Base-by-base conservation (phyloP, 768 basidiomycete genomes). In the Amanita subjunquillea region DNA sequence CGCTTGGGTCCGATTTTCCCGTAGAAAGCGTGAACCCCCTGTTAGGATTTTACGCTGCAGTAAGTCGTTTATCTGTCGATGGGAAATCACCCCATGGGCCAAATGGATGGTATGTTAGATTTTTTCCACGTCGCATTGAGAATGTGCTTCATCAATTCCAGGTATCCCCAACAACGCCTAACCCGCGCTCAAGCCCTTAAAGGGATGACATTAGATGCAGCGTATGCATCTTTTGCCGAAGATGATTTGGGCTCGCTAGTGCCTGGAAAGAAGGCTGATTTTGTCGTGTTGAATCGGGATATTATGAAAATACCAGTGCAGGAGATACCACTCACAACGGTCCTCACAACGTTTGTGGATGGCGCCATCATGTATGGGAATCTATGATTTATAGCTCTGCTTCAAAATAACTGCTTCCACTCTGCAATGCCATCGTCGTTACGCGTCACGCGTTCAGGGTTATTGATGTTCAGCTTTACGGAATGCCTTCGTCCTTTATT, bases 1-100 rank as follows among this genome's bases (percentile, higher is more conserved):
- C 91, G 0, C 73, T 97, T 1, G 94, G 95, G 2, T 91, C 91
- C 2, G 94, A 97, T 65, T 96, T 97, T 66, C 95, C 95, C 0
- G 83, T 97, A 3, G 94, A 97, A 65, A 78, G 80, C 8, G 84
- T 95, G 50, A 90, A 95, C 61, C 94, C 95, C 0, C 69, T 97
- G 32, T 70, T 87, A 3, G 91, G 90, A 0, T 94, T 96, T 67
- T 91, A 93, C 58, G 92, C 95, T 4, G 91, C 91, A 0, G 76
- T 92, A 2, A 75, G 91, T 1, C 78, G 94, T 12, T 71, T 90
- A 4, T 75, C 77, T 22, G 70, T 74, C 2, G 72, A 79, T 10
- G 91, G 91, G 0, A 69, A 71, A 15, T 92, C 89, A 20, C 95
- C 94, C 0, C 89, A 94, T 54, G 94, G 93, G 1, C 50, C 70